Conservation (phyloP, 2,329 filamentous ascomycete genomes). For the Scedosporium aurantiacum region DNA sequence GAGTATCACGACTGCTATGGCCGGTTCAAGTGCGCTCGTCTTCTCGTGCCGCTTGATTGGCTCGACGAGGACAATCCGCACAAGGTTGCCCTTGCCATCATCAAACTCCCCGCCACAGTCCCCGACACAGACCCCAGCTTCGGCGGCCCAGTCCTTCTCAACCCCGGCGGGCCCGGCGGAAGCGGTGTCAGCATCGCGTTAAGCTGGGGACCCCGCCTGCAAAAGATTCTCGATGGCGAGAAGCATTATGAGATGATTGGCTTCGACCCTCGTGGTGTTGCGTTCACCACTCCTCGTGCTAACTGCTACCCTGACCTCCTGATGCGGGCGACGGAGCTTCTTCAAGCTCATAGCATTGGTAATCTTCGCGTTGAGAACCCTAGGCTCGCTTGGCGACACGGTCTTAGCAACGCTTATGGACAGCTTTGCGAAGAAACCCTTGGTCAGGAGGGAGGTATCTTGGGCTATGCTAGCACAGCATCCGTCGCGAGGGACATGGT, state of each 20-base stretch:
- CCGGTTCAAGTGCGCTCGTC: conserved; percentile 27
- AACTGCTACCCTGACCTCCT: conserved; percentile 26
- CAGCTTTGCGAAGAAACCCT: conserved; percentile 17
- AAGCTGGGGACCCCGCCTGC: conserved; percentile 17
- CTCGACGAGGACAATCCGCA: conserved; percentile 16
- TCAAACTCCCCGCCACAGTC: conserved; percentile 28
- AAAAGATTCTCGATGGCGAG: conserved; percentile 16
- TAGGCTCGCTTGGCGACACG: conserved; percentile 13
- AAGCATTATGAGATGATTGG: conserved; percentile 29
- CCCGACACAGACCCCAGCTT: conserved; percentile 24
- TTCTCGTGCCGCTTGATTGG: conserved; percentile 33
- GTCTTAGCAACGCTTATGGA: conserved; percentile 15
- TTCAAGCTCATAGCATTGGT: conserved; percentile 22
- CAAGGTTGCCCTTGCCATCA: conserved; percentile 27
- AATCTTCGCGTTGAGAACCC: conserved; percentile 9
- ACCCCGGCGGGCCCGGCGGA: conserved; percentile 34
- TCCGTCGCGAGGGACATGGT: conserved; percentile 32
- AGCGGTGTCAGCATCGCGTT: conserved; percentile 24
- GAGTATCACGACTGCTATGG: conserved; percentile 29
- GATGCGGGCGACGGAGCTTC: conserved; percentile 17
- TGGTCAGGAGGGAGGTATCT: conserved; percentile 15
- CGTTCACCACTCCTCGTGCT: conserved; percentile 22
- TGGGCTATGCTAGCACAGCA: conserved; percentile 23
- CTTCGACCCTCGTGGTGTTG: conserved; percentile 33
- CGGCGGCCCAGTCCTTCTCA: conserved; percentile 30